Base-by-base conservation (phyloP, 148 eudicot genomes). In the Amaranthus cruentus region DNA sequence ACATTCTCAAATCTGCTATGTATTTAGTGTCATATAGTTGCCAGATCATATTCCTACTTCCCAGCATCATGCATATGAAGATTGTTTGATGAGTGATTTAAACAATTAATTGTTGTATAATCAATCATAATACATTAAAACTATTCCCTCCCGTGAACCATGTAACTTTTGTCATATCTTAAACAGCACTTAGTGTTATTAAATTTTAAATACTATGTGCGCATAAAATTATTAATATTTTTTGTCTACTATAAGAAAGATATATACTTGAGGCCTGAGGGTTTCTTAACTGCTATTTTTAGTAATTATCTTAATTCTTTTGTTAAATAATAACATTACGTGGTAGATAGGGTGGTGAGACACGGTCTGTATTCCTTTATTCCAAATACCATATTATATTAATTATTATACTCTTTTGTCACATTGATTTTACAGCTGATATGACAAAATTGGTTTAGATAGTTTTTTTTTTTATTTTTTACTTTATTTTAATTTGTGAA, bases 111-210 rank as follows among this genome's bases (percentile, higher is more conserved):
- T 13, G 38, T 14, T 47, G 3, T 48, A 47, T 66, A 66, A 1
- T 47, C 28, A 58, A 65, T 65, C 15, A 47, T 66, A 15, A 28
- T 28, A 28, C 38, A 28, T 28, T 28, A 55, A 66, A 48, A 66
- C 6, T 15, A n/a, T 67, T 50, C 55, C 7, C 52, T 67, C 70
- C 70, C 70, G 70, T 67, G 70, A 67, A 18, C 70, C n/a, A 67
- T 67, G 38, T 28, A 28, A 28, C 38, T n/a, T 67, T 67, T 67
- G 70, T 21, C 70, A 9, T 21, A 15, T 15, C 10, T 14, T 67
- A 51, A 50, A 51, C 46, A 28, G 38, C 38, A 28, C 44, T 7
- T 67, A 21, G 64, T 28, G 38, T 28, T 28, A 28, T 28, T 28
- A 28, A 28, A 28, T 28, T 0, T 28, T 28, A 28, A 28, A 28